Percentiles rank a stretch among this genome's conserved stretches.
Conservation (phyloP, 2,329 filamentous ascomycete genomes). For the Diplodia seriata region DNA sequence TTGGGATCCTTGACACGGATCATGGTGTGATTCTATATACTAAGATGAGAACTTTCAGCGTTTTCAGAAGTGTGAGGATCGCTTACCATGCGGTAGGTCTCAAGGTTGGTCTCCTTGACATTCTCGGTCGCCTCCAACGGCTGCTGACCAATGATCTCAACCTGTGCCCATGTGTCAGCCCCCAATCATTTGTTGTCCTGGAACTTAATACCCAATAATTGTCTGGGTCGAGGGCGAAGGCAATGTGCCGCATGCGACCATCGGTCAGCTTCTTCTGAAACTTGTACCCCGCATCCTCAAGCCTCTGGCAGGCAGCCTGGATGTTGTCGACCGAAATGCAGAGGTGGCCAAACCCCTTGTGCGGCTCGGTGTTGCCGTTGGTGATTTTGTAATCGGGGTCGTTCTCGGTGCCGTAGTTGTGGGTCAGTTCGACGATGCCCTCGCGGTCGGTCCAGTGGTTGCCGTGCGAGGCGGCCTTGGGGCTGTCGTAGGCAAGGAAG, state of each 20-base stretch:
- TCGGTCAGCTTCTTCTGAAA: constrained; percentile 96
- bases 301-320: constrained; percentile 84
- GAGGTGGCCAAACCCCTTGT: constrained; percentile 83
- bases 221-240: constrained; percentile 88
- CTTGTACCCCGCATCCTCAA: constrained; percentile 87
- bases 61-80: too few species aligned
- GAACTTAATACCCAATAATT: constrained; percentile 59
- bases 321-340: constrained; percentile 74
- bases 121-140: constrained; percentile 73
- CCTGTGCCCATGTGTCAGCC: neutral
- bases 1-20: constrained; percentile 79
- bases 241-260: constrained; percentile 72
- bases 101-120: constrained; percentile 73
- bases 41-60: neutral
- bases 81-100: constrained; percentile 72
- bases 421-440: constrained; percentile 84
- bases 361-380: constrained; percentile 90
- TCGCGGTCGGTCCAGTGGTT: constrained; percentile 82
- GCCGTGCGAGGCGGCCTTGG: constrained; percentile 74
- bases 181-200: neutral
- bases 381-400: constrained; percentile 80
- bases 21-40: constrained; percentile 82
- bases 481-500: constrained; percentile 87
- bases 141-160: constrained; percentile 80
- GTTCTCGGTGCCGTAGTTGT: constrained; percentile 87